Base-by-base conservation (phyloP, 2,329 filamentous ascomycete species). In the Claviceps quebecensis region DNA sequence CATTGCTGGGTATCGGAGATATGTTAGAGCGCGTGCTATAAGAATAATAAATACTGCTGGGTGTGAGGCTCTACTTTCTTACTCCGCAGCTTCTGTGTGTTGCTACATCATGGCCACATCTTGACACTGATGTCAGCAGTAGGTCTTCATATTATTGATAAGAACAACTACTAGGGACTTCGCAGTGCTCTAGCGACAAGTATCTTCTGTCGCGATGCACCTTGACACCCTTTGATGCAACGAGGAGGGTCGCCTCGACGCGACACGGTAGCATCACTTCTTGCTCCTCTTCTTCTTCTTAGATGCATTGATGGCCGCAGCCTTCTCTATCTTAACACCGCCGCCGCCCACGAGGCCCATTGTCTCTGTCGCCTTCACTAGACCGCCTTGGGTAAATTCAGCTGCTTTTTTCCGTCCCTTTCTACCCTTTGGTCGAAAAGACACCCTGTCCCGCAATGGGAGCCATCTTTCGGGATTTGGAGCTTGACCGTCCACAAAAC, bases 401-500 rank as follows among this genome's bases (percentile, higher is more conserved):
- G 76, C 74, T 4, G 81, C 83, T 69, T 84, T 85, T 76, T 89
- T 84, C 75, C 88, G 91, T 51, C 87, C 87, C 75, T 95, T 95
- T 72, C 86, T 89, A 5, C 89, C 89, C 72, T 93, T 95, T 7
- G 90, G 89, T 47, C 86, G 75, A 68, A 95, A 98, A 41, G 81
- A 86, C 59, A 86, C 93, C 52, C 93, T 78, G 65, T 98, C 93
- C 49, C 86, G 82, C 61, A 97, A 73, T 13, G 93, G 91, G 54
- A 98, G 69, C 93, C 93, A 98, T 56, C 93, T 77, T 69, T 98
- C 93, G 0, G 88, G 83, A 66, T 98, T 93, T 37, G 87, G 78
- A 57, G 81, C 83, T 73, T 89, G 94, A 59, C 76, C 80, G 49
- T 86, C 78, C 53, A 88, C 86, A 61, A 80, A 87, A 60, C 83